A percentile compares a stretch with the other conserved stretches of the same genome.
These are phyloP conservation scores for Trichoderma hamatum DNA, from an alignment of 2,329 filamentous ascomycete species.

Conservation along the genomic window DNA sequence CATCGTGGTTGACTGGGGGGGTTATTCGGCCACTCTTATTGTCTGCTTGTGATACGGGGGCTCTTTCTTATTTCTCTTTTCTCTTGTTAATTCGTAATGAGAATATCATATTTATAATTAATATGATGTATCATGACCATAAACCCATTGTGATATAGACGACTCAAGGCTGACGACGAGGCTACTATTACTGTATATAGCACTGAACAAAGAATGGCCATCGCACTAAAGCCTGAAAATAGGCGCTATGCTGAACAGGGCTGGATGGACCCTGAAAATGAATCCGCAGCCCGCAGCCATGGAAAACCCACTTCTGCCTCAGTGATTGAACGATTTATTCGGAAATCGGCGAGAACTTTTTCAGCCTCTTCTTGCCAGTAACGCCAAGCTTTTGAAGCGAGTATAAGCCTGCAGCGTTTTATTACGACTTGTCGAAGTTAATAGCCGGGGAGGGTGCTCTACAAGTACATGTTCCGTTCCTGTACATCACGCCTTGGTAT, in stretches of 20 bases:
- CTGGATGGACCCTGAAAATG: slow-evolving; percentile 12
- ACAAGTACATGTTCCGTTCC: not conserved
- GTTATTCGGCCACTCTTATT: not conserved
- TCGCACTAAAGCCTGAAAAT: not conserved
- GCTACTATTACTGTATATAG: not conserved
- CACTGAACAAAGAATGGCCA: not conserved
- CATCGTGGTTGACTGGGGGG: not conserved
- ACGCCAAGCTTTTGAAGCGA: not conserved
- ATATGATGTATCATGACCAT: not conserved
- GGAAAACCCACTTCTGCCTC: slow-evolving; percentile 13
- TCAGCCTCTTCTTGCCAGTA: not conserved
- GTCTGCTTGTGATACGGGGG: not conserved
- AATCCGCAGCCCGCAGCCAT: not conserved
- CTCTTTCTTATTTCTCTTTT: not conserved
- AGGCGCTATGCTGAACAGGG: slow-evolving; percentile 15
- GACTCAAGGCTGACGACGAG: not conserved
- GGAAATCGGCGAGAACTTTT: not conserved
- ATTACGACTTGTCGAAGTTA: not conserved
- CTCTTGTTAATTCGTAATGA: not conserved
- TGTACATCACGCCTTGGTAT: slow-evolving; percentile 11
- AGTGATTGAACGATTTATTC: not conserved
- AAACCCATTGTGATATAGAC: not conserved
- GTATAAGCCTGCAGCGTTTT: not conserved
- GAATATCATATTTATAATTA: not conserved
- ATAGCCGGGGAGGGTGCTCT: not conserved